Conservation (phyloP, 345 rosid species). For the Gossypium thurberi region DNA sequence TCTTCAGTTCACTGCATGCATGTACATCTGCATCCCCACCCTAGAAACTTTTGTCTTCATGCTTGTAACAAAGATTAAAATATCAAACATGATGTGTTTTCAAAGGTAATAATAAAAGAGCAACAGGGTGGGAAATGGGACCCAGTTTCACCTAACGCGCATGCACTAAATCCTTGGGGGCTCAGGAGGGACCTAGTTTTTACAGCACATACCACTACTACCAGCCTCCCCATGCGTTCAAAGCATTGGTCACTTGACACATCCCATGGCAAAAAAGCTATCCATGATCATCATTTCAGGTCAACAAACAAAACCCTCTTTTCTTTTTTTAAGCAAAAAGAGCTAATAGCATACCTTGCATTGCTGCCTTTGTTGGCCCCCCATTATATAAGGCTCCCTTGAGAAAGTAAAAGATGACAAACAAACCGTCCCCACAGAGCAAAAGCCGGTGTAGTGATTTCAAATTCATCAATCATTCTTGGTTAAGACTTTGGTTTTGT, state of each 20-base stretch:
- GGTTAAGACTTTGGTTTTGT: slow-evolving; percentile 8
- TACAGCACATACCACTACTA: background rate
- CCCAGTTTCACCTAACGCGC: background rate
- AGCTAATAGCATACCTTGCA: slow-evolving; percentile 6
- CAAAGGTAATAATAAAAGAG: background rate
- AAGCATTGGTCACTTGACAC: background rate
- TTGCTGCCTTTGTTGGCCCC: slow-evolving; percentile 40
- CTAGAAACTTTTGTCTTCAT: slow-evolving; percentile 2
- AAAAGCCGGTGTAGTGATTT: slow-evolving; percentile 22
- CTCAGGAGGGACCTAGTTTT: background rate
- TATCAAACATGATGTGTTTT: background rate
- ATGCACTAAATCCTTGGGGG: background rate
- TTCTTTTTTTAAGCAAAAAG: slow-evolving; percentile 11
- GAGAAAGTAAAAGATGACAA: slow-evolving; percentile 17
- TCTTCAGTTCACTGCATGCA: background rate
- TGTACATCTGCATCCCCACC: background rate
- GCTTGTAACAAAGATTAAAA: slow-evolving; percentile 11
- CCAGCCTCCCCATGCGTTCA: background rate
- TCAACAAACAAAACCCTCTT: background rate
- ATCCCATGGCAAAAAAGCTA: background rate
- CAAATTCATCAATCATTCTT: slow-evolving; percentile 38
- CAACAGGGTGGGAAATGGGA: background rate
- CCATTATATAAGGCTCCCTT: slow-evolving; percentile 29
- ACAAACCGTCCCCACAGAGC: slow-evolving; percentile 21
- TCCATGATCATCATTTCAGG: background rate